Evolutionary conservation across 345 rosid genomes (phyloP), one percentile per base, ranked within the genome.

Genomic region (Populus deltoides): DNA sequence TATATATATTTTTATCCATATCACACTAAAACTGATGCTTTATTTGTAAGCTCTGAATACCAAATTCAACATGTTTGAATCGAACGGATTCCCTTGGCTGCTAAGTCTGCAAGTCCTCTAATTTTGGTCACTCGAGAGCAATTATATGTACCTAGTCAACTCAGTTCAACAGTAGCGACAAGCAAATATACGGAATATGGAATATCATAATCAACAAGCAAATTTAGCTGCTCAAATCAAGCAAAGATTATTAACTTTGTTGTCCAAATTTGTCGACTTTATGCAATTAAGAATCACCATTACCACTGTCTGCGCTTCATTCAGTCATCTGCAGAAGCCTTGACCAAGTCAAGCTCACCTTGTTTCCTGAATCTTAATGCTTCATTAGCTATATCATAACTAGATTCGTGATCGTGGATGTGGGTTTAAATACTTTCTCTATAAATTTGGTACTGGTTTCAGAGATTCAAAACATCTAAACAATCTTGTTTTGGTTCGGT

Each of bases 201-300:
- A 79, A 13, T 43, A 77, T 33, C 72, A 16, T 69, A 72, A 68
- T 74, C 75, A 67, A 24, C 76, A 78, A 75, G 80, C 79, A 61
- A 72, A 33, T 8, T 7, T 61, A 72, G 81, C 86, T 77, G 86
- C 88, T 59, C 79, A 80, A 24, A 66, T 59, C 90, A 86, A 79
- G 65, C 18, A 73, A 87, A 84, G 87, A 68, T 83, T 4, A 78
- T 77, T 38, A 38, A 4, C 39, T 38, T 38, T 38, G 39, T 38
- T 38, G 0, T 38, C 8, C 39, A 38, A 38, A 1, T 38, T 38
- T 70, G 55, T 51, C 63, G 12, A 47, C 25, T 59, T 59, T 12
- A 8, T 59, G 24, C 36, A 35, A 35, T 66, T 67, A 67, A 33
- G 27, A 51, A 29, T 29, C 2, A 29, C 31, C 31, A 51, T 51